A percentile compares a stretch with the other conserved stretches of the same genome.
Evolutionary conservation across 2,329 filamentous ascomycete genomes (phyloP).

Genomic region (Lizonia empirigonia): DNA sequence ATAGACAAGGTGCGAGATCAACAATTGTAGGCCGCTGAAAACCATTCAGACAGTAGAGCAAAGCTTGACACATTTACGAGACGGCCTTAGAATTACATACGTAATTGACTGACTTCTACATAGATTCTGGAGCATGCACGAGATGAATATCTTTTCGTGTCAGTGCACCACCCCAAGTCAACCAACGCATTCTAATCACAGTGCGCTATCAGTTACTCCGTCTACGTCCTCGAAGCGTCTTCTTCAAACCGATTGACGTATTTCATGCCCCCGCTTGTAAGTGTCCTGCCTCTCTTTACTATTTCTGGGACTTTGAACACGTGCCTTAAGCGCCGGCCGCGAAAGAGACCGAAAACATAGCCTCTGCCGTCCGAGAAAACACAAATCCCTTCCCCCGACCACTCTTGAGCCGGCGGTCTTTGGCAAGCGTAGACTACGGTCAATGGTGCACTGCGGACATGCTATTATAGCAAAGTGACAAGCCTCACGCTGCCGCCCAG

Average conservation of each 20-base stretch:
- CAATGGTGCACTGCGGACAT: conserved; percentile 4
- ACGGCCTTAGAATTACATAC: too few relatives aligned
- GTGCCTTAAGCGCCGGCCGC: conserved; percentile 42
- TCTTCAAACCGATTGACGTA: conserved; percentile 57
- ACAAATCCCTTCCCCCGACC: conserved; percentile 26
- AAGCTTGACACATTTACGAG: too few relatives aligned
- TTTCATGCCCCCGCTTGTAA: conserved; percentile 55
- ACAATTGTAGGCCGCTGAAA: background rate
- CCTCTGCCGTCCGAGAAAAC: conserved; percentile 26
- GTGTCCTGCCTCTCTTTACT: conserved; percentile 33
- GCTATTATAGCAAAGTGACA: conserved; percentile 15
- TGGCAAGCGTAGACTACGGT: conserved; percentile 5
- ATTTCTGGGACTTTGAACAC: conserved; percentile 35
- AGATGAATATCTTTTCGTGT: conserved; percentile 82
- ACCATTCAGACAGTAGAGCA: too few relatives aligned
- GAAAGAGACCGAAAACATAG: conserved; percentile 37
- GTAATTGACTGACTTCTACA: conserved; percentile 23
- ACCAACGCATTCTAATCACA: conserved; percentile 57
- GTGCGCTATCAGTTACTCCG: conserved; percentile 52
- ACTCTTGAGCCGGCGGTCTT: conserved; percentile 5
- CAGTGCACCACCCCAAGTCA: conserved; percentile 41
- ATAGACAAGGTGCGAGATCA: background rate
- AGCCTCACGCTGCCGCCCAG: conserved; percentile 36
- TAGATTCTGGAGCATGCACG: conserved; percentile 66
- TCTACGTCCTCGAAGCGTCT: conserved; percentile 60